Evolutionary conservation across 2,329 filamentous ascomycete species (phyloP).

Genomic region (Pochonia chlamydosporia): DNA sequence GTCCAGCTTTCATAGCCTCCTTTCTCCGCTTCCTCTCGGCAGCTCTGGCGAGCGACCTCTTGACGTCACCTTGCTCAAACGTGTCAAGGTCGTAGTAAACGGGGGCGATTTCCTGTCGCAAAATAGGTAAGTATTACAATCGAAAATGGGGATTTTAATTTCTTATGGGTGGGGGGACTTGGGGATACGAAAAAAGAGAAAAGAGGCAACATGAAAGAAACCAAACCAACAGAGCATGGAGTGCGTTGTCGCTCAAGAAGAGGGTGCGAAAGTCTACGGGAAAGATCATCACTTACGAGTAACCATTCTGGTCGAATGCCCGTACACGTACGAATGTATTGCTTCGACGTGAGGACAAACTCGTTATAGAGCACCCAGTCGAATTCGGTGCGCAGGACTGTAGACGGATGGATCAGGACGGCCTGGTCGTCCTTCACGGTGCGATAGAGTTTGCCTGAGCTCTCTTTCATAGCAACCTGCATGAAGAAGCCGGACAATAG

Average conservation of each 20-base stretch:
- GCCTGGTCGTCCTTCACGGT: slow-evolving; percentile 96
- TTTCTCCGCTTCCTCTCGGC: slow-evolving; percentile 56
- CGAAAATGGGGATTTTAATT: too few species aligned
- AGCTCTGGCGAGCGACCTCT: slow-evolving; percentile 55
- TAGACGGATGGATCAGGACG: slow-evolving; percentile 89
- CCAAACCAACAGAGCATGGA: too few species aligned
- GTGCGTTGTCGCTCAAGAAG: too few species aligned
- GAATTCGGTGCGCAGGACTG: slow-evolving; percentile 78
- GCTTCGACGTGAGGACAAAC: slow-evolving; percentile 95
- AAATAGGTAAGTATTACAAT: not conserved
- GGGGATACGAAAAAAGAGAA: too few species aligned
- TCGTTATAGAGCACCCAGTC: slow-evolving; percentile 99
- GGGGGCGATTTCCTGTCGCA: slow-evolving; percentile 76
- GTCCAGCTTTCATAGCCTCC: slow-evolving; percentile 47
- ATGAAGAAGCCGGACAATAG: slow-evolving; percentile 97
- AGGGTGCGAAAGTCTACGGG: not conserved
- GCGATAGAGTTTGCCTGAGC: slow-evolving; percentile 80
- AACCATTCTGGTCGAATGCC: slow-evolving; percentile 92
- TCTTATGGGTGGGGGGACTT: too few species aligned
- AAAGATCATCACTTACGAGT: slow-evolving; percentile 50
- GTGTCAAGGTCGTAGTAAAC: slow-evolving; percentile 81
- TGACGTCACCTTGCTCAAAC: slow-evolving; percentile 84
- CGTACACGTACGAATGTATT: slow-evolving; percentile 93
- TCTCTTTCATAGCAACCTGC: slow-evolving; percentile 95
- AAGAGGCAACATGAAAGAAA: not conserved